Percentiles rank a stretch among this genome's conserved stretches.
Conservation (phyloP, 805 yeast species). For the Candida tibetensis region DNA sequence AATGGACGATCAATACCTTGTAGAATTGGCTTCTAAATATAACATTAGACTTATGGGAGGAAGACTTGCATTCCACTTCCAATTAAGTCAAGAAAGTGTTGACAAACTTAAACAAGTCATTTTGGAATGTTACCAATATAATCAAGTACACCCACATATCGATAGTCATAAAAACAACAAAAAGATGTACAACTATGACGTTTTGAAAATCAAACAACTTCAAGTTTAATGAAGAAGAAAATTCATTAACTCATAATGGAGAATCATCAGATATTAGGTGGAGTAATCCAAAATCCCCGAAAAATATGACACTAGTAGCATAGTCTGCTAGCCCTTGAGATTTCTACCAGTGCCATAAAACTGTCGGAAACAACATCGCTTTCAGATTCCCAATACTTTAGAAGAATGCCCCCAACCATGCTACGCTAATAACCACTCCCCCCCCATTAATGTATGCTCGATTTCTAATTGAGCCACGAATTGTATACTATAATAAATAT, state of each 20-base stretch:
- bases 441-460: too few species aligned
- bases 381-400: too few species aligned
- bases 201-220: constrained; percentile 3
- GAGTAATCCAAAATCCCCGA: too few species aligned
- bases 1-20: constrained; percentile 56
- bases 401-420: too few species aligned
- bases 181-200: constrained; percentile 14
- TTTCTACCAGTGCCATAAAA: too few species aligned
- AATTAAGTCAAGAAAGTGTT: constrained; percentile 29
- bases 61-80: constrained; percentile 77
- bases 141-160: constrained; percentile 9
- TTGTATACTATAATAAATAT: background rate
- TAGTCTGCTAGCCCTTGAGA: too few species aligned
- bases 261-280: too few species aligned
- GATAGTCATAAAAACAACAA: constrained; percentile 7
- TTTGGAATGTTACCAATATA: constrained; percentile 42
- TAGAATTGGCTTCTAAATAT: constrained; percentile 54
- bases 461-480: background rate
- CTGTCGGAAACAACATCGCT: too few species aligned
- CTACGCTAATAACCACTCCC: too few species aligned
- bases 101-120: constrained; percentile 48
- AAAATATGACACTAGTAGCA: too few species aligned
- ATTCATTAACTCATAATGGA: too few species aligned
- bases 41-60: constrained; percentile 67
- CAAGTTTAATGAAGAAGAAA: too few species aligned